phyloP scores from a whole-genome alignment of 768 basidiomycete genomes.

The Phaeotremella skinneri region DNA sequence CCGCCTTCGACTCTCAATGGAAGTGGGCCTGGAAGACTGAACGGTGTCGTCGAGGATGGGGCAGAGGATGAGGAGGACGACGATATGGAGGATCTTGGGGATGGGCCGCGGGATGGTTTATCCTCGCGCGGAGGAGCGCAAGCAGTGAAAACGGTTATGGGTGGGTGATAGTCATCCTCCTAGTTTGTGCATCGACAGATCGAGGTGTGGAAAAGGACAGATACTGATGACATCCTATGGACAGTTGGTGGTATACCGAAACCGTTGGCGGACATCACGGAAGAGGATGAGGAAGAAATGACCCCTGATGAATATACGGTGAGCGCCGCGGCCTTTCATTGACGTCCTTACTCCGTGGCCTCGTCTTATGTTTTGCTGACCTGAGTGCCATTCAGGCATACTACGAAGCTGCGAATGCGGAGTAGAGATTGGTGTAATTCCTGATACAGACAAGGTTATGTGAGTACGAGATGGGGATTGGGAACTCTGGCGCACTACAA shows the following conservation, averaged over 20 bases:
- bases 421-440: neutral
- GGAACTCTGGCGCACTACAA: too few relatives aligned
- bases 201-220: neutral
- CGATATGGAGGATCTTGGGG: constrained; percentile 22
- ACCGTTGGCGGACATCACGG: constrained; percentile 75
- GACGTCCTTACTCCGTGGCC: too few relatives aligned
- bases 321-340: too few relatives aligned
- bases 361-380: too few relatives aligned
- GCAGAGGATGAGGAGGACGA: constrained; percentile 24
- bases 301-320: constrained; percentile 84
- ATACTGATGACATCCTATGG: neutral
- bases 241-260: constrained; percentile 70
- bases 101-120: neutral
- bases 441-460: too few relatives aligned
- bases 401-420: constrained; percentile 1
- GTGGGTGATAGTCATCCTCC: constrained; percentile 16
- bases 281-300: constrained; percentile 90
- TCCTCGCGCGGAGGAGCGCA: neutral
- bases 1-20: neutral
- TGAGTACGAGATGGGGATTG: too few relatives aligned
- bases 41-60: neutral
- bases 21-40: neutral
- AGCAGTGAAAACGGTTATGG: constrained; percentile 23
- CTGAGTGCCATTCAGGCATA: constrained; percentile 4
- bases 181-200: neutral